Conservation (phyloP, 306 rosid species). For the Echinosophora koreensis region DNA sequence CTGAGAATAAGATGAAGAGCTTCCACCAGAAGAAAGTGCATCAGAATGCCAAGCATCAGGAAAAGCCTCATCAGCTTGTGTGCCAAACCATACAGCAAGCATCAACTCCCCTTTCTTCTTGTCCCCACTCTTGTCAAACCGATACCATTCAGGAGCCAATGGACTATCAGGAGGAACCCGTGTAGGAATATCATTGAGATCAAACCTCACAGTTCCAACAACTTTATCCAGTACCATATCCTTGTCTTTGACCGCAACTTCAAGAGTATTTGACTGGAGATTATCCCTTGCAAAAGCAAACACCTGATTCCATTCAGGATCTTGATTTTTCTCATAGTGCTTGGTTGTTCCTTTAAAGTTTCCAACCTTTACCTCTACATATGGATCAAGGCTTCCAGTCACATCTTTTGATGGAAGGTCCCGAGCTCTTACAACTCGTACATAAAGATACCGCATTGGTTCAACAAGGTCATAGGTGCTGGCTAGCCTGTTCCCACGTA, state of each 20-base stretch:
- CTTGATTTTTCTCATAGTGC: constrained; percentile 71
- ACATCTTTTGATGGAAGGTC: constrained; percentile 82
- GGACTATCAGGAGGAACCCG: constrained; percentile 96
- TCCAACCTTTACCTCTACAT: constrained; percentile 87
- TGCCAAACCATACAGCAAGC: constrained; percentile 97
- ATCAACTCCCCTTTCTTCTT: constrained; percentile 88
- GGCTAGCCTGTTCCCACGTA: constrained; percentile 54
- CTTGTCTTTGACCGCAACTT: constrained; percentile 83
- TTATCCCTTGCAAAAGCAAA: constrained; percentile 87
- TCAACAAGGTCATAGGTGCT: constrained; percentile 92
- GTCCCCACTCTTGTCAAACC: constrained; percentile 66
- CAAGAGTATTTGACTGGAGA: constrained; percentile 66
- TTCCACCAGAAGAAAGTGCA: constrained; percentile 63
- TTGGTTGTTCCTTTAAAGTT: constrained; percentile 83
- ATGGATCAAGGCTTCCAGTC: constrained; percentile 86
- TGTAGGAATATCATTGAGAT: constrained; percentile 75
- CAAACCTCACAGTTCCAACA: constrained; percentile 69
- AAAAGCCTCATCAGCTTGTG: constrained; percentile 98
- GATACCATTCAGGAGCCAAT: constrained; percentile 97
- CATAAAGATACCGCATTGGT: constrained; percentile 81
- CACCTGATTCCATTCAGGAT: constrained; percentile 96
- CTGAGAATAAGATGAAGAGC: constrained; percentile 57
- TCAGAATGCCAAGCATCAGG: constrained; percentile 99
- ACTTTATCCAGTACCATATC: constrained; percentile 64
- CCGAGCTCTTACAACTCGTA: constrained; percentile 87